Base-by-base conservation (phyloP, 2,329 filamentous ascomycete species). In the Colletotrichum gigasporum region DNA sequence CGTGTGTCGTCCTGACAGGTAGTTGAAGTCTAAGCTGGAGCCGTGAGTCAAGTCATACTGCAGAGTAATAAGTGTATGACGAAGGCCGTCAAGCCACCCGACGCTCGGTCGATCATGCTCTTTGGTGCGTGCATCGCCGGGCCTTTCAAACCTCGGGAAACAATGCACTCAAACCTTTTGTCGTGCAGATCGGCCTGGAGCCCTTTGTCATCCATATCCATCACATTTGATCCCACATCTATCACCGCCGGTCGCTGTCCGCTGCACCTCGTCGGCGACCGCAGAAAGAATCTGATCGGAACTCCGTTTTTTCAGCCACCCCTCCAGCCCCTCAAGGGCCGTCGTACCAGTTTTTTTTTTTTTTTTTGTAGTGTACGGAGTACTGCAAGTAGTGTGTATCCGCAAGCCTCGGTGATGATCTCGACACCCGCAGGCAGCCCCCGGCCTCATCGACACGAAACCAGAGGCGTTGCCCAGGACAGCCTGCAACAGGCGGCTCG, bases 221-320 rank as follows among this genome's bases (percentile, higher is more conserved):
- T 61, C n/a, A n/a, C n/a, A n/a, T n/a, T n/a, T n/a, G n/a, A n/a
- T n/a, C n/a, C 41, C 24, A 20, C 16, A 20, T 54, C 14, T 56
- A 64, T 61, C 57, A 64, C 56, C 57, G 62, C 56, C 35, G 42
- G 50, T 64, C 51, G 42, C 39, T 7, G 18, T 61, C 35, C 34
- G 48, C 48, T 64, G 62, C 62, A 64, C 22, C 26, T 64, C 62
- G 62, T 64, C 20, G 42, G 62, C 42, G 56, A 64, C 62, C 62
- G 52, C 47, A 34, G 48, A 64, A 64, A 64, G 62, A 64, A 64
- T 64, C 62, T 64, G 56, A 48, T 35, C 56, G 14, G 10, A 42
- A 55, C 62, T 62, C 62, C 62, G 62, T 42, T 64, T 64, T 58
- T 50, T 35, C 56, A 64, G 35, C 42, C 56, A 62, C 62, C 56